phyloP scores from a whole-genome alignment of 2,329 filamentous ascomycete genomes.

The Fusarium albidum region DNA sequence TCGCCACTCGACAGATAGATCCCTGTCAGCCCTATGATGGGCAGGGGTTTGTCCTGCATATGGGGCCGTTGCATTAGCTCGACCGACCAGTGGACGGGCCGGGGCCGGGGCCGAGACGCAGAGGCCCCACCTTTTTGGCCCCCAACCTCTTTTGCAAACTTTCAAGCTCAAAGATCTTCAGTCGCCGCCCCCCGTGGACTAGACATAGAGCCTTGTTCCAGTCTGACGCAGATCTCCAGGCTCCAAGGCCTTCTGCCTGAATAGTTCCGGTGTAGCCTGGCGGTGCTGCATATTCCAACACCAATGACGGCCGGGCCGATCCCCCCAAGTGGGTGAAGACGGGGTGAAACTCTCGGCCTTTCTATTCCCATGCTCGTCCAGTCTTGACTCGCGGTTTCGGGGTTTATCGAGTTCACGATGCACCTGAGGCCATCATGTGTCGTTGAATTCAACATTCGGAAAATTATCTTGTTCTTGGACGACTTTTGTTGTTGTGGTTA shows the following conservation, averaged over 20 bases:
- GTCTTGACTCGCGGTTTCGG: slow-evolving; percentile 9
- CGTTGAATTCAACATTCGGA: background rate
- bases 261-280: slow-evolving; percentile 35
- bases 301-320: slow-evolving; percentile 31
- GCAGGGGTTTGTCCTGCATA: slow-evolving; percentile 21
- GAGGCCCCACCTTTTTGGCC: slow-evolving; percentile 27
- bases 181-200: slow-evolving; percentile 20
- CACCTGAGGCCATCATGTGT: slow-evolving; percentile 4
- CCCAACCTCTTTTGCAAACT: slow-evolving; percentile 27
- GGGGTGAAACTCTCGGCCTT: background rate
- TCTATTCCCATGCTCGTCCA: slow-evolving; percentile 1
- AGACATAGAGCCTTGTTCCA: slow-evolving; percentile 31
- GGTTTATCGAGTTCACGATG: slow-evolving; percentile 15
- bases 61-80: slow-evolving; percentile 36
- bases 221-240: slow-evolving; percentile 33
- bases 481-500: background rate
- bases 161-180: slow-evolving; percentile 34
- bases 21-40: slow-evolving; percentile 38
- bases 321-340: slow-evolving; percentile 7
- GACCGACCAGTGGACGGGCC: slow-evolving; percentile 33
- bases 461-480: slow-evolving; percentile 12
- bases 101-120: slow-evolving; percentile 31
- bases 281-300: slow-evolving; percentile 20
- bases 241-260: slow-evolving; percentile 37
- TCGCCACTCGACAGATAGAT: slow-evolving; percentile 21